A percentile compares a stretch with the other conserved stretches of the same genome.
These are phyloP conservation scores for Vigna unguiculata DNA, from an alignment of 306 rosid species.

Conservation along the genomic window DNA sequence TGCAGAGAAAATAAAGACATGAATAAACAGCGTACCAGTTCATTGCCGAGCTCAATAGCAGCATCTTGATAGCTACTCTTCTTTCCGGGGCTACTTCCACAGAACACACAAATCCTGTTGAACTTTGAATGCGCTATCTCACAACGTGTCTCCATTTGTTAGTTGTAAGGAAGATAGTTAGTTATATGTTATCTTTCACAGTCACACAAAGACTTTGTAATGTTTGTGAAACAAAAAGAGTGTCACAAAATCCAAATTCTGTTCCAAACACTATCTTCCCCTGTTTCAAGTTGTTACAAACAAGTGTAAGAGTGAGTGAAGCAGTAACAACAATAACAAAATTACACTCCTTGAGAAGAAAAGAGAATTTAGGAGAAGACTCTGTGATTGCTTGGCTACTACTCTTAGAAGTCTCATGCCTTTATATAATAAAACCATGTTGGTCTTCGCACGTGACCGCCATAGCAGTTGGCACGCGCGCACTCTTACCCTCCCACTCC, in stretches of 20 bases:
- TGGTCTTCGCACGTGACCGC: slow-evolving; percentile 67
- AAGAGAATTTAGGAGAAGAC: not conserved
- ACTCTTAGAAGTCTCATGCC: slow-evolving; percentile 13
- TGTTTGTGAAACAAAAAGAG: slow-evolving; percentile 27
- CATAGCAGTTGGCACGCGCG: slow-evolving; percentile 65
- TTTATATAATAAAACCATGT: slow-evolving; percentile 68
- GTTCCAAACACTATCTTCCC: not conserved
- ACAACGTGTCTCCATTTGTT: slow-evolving; percentile 66
- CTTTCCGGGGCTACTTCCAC: slow-evolving; percentile 99
- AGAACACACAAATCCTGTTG: slow-evolving; percentile 94
- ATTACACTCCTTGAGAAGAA: not conserved
- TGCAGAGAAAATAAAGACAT: not conserved
- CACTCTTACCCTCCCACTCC: slow-evolving; percentile 26
- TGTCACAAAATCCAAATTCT: slow-evolving; percentile 40
- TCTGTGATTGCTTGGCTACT: slow-evolving; percentile 41
- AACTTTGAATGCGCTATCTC: slow-evolving; percentile 78
- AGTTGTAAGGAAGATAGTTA: slow-evolving; percentile 19
- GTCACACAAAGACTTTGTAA: not conserved
- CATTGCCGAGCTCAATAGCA: slow-evolving; percentile 93
- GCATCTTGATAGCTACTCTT: slow-evolving; percentile 93
- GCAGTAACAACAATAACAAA: not conserved
- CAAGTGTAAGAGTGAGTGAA: not conserved
- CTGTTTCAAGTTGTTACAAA: not conserved
- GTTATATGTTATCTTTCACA: slow-evolving; percentile 1
- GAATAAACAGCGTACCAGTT: slow-evolving; percentile 61